These are phyloP conservation scores for Cydonia oblonga DNA, from an alignment of 331 rosid species.

Conservation along the genomic window DNA sequence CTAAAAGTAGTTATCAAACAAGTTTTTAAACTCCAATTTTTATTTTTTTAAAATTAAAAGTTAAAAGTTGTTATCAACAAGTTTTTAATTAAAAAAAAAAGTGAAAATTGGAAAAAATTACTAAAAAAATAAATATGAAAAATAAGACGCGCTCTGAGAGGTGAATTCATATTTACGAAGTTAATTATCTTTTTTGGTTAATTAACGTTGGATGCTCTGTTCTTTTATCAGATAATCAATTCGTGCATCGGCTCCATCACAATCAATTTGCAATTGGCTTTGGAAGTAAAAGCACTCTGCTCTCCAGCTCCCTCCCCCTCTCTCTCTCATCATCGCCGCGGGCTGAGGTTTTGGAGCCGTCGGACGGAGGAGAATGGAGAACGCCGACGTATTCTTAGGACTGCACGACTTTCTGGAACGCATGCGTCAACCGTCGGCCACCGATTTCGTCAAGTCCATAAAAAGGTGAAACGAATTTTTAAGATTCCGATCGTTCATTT, in stretches of 20 bases:
- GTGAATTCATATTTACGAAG: no score
- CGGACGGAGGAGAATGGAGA: conserved; percentile 53
- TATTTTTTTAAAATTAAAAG: no score
- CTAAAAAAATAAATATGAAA: no score
- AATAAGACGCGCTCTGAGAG: no score
- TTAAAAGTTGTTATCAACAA: no score
- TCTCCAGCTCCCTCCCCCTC: neutral
- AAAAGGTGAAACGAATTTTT: conserved; percentile 46
- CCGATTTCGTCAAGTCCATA: conserved; percentile 90
- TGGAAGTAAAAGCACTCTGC: neutral
- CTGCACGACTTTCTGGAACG: conserved; percentile 89
- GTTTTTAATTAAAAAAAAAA: no score
- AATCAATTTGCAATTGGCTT: neutral
- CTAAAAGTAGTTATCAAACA: no score
- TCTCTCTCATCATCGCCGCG: neutral
- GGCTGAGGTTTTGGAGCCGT: neutral
- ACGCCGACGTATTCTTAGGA: conserved; percentile 79
- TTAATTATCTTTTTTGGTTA: no score
- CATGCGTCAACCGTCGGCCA: conserved; percentile 94
- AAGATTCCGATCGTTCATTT: neutral
- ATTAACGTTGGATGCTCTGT: no score
- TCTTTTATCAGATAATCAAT: no score
- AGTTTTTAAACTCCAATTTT: no score
- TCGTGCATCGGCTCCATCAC: neutral
- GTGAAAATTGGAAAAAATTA: no score